A percentile compares a stretch with the other conserved stretches of the same genome.
phyloP scores from a whole-genome alignment of 2,329 filamentous ascomycete genomes.

The Fusarium newnesense region DNA sequence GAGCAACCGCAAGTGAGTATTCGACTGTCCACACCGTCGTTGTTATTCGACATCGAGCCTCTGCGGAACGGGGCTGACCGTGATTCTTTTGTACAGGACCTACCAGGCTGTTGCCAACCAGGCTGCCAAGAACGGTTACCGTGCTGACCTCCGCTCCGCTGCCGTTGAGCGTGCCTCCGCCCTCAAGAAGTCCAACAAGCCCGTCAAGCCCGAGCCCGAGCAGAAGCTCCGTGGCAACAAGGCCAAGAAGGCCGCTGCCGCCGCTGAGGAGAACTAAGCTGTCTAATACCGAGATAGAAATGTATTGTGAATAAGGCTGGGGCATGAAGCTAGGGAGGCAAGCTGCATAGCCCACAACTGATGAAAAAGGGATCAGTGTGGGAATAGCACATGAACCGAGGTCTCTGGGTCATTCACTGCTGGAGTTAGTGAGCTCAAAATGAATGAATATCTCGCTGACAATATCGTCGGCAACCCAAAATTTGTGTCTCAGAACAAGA shows the following conservation, averaged over 20 bases:
- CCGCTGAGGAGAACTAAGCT: slow-evolving; percentile 52
- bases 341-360: slow-evolving; percentile 37
- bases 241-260: slow-evolving; percentile 75
- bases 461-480: slow-evolving; percentile 38
- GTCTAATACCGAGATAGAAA: slow-evolving; percentile 29
- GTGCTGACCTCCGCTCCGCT: slow-evolving; percentile 77
- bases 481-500: not conserved
- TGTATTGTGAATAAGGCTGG: slow-evolving; percentile 29
- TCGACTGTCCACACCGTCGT: not conserved
- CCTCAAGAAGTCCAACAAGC: slow-evolving; percentile 81
- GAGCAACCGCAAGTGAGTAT: slow-evolving; percentile 74
- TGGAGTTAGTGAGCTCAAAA: slow-evolving; percentile 46
- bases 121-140: slow-evolving; percentile 88
- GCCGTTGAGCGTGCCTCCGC: slow-evolving; percentile 90
- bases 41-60: not conserved
- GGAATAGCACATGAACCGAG: slow-evolving; percentile 41
- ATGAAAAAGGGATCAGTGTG: slow-evolving; percentile 36
- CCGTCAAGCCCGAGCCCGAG: slow-evolving; percentile 79
- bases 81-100: slow-evolving; percentile 65
- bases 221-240: slow-evolving; percentile 82
- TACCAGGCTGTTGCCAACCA: slow-evolving; percentile 88
- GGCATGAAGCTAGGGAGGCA: slow-evolving; percentile 36
- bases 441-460: slow-evolving; percentile 43
- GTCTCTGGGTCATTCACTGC: slow-evolving; percentile 42
- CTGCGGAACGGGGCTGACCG: slow-evolving; percentile 18